Base-by-base conservation (phyloP, 441 rosid genomes). In the Arabidopsis hybrid region DNA sequence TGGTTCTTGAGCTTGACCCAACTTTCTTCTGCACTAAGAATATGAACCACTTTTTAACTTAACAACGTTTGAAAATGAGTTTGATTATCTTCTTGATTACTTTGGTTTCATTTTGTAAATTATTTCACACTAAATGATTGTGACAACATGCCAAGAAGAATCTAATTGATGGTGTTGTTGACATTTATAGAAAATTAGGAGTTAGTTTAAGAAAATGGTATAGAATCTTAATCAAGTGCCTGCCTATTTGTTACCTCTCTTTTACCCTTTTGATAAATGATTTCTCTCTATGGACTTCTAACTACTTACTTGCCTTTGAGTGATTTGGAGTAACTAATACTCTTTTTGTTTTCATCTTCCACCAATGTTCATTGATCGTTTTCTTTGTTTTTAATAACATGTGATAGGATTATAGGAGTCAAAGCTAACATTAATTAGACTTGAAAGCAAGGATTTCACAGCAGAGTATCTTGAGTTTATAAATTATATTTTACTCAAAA, bases 1-100 rank as follows among this genome's bases (percentile, higher is more conserved):
- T 67, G 67, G 81, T 68, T 40, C 38, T 67, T 68, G 66, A 63
- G 73, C 72, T 77, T 72, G 69, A 43, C 69, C 34, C 56, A 51
- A 65, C 76, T 59, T 60, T 60, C 61, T 38, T 60, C 32, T 14
- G 72, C 73, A 53, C 72, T 69, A 65, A 57, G 73, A 65, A 55
- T 42, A 34, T 26, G 74, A 78, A 77, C 14, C 62, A 51, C 67
- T 65, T 65, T 63, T 21, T 34, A 51, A 40, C 36, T n/a, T 26
- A 51, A 38, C 65, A 29, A 16, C 21, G 51, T 68, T 43, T 65
- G 71, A 73, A 64, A 57, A 73, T 46, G 29, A 35, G 62, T 72
- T 72, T 77, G 59, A 60, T 71, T 65, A 43, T 21, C 66, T 36
- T 34, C 38, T 76, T 76, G 76, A 70, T 71, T 56, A 65, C 67